phyloP scores from a whole-genome alignment of 176 grass and related monocot genomes.

The Carex cristatella region DNA sequence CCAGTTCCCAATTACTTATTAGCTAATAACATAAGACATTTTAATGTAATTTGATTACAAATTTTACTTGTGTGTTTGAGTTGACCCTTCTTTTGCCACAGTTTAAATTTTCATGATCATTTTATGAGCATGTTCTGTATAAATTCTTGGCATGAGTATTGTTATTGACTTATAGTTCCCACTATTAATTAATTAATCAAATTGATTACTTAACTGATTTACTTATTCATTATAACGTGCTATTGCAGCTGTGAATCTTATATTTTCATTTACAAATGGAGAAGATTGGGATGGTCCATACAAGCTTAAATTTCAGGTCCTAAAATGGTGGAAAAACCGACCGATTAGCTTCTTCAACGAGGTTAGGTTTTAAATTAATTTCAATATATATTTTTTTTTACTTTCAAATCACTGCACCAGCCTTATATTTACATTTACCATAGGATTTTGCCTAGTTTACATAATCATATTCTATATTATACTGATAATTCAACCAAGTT shows the following conservation, averaged over 20 bases:
- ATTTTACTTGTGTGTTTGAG: neutral
- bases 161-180: neutral
- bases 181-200: neutral
- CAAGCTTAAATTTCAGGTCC: conserved; percentile 62
- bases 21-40: neutral
- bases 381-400: too few species aligned
- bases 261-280: conserved; percentile 97
- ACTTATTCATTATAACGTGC: neutral
- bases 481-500: too few species aligned
- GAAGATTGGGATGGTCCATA: conserved; percentile 77
- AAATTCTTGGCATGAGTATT: neutral
- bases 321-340: conserved; percentile 62
- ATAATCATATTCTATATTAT: neutral
- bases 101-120: neutral
- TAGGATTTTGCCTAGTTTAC: neutral
- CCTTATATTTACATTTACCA: neutral
- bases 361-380: conserved; percentile 25
- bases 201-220: neutral
- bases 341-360: conserved; percentile 81
- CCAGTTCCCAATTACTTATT: neutral
- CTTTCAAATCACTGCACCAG: neutral
- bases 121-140: neutral
- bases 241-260: conserved; percentile 56
- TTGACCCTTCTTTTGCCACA: neutral
- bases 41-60: neutral